These are phyloP conservation scores for Cornus florida DNA, from an alignment of 148 eudicot species.

Conservation along the genomic window DNA sequence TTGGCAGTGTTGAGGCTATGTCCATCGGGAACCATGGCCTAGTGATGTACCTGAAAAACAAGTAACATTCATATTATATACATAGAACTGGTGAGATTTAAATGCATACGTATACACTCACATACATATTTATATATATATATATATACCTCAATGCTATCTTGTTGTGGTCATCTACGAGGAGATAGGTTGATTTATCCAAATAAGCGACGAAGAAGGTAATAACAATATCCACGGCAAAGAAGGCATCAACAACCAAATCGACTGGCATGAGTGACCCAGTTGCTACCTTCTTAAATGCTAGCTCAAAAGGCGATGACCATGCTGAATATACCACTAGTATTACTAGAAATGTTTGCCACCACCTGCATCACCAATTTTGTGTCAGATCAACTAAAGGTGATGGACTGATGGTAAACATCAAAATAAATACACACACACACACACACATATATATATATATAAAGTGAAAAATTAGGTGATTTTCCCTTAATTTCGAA, in stretches of 20 bases:
- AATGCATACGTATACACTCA: too few relatives aligned
- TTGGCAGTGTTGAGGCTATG: slow-evolving; percentile 47
- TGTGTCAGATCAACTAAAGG: too few relatives aligned
- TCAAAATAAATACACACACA: too few relatives aligned
- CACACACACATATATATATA: too few relatives aligned
- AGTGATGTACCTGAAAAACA: slow-evolving; percentile 36
- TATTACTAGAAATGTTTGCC: slow-evolving; percentile 59
- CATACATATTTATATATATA: too few relatives aligned
- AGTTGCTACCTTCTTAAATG: slow-evolving; percentile 33
- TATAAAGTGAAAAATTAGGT: too few relatives aligned
- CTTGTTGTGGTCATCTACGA: slow-evolving; percentile 49
- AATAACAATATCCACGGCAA: slow-evolving; percentile 49
- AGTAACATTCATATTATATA: neutral
- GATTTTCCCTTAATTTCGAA: too few relatives aligned
- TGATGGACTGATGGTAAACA: too few relatives aligned
- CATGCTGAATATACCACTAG: slow-evolving; percentile 58
- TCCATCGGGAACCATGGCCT: slow-evolving; percentile 49
- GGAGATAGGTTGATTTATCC: slow-evolving; percentile 57
- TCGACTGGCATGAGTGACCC: slow-evolving; percentile 39
- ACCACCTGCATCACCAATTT: slow-evolving; percentile 27
- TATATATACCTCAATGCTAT: slow-evolving; percentile 34
- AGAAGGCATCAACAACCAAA: slow-evolving; percentile 51
- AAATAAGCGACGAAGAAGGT: slow-evolving; percentile 71
- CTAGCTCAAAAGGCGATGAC: slow-evolving; percentile 59
- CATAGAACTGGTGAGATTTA: too few relatives aligned